phyloP scores from a whole-genome alignment of 768 basidiomycete species.

The Boletellus ananas region DNA sequence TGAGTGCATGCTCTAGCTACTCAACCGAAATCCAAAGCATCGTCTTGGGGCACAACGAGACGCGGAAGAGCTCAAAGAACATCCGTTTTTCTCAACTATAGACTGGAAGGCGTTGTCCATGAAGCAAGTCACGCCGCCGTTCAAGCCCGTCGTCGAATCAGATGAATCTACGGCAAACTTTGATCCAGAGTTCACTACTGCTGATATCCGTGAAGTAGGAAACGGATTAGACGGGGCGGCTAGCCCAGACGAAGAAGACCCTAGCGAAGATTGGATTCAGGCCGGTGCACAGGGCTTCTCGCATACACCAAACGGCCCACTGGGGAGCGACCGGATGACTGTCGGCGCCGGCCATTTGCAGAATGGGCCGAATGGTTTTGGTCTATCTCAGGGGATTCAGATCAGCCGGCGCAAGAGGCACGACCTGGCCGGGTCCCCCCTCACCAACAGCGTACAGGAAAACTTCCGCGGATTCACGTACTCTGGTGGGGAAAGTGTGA shows the following conservation, averaged over 20 bases:
- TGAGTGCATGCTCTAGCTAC: constrained; percentile 53
- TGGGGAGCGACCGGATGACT: constrained; percentile 53
- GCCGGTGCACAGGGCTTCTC: constrained; percentile 30
- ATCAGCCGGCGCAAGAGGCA: constrained; percentile 49
- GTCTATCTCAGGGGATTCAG: constrained; percentile 40
- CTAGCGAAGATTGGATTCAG: constrained; percentile 55
- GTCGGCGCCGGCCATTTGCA: constrained; percentile 10
- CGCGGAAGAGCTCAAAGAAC: constrained; percentile 91
- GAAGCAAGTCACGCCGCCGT: constrained; percentile 93
- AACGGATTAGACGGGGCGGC: constrained; percentile 46
- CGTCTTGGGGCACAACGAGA: constrained; percentile 90
- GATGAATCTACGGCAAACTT: constrained; percentile 99
- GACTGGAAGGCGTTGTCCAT: constrained; percentile 86
- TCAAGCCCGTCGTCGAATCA: constrained; percentile 96
- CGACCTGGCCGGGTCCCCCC: constrained; percentile 52
- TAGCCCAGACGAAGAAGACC: constrained; percentile 55
- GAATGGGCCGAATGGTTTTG: constrained; percentile 18
- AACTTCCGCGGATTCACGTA: constrained; percentile 96
- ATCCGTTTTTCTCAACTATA: constrained; percentile 87
- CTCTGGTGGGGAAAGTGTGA: constrained; percentile 67
- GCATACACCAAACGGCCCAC: constrained; percentile 74
- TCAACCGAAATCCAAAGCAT: constrained; percentile 98
- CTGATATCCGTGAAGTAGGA: constrained; percentile 77
- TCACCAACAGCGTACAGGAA: constrained; percentile 92
- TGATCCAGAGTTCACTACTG: constrained; percentile 94